These are phyloP conservation scores for Colletotrichum sp. DNA, from an alignment of 2,329 filamentous ascomycete species.

Conservation along the genomic window DNA sequence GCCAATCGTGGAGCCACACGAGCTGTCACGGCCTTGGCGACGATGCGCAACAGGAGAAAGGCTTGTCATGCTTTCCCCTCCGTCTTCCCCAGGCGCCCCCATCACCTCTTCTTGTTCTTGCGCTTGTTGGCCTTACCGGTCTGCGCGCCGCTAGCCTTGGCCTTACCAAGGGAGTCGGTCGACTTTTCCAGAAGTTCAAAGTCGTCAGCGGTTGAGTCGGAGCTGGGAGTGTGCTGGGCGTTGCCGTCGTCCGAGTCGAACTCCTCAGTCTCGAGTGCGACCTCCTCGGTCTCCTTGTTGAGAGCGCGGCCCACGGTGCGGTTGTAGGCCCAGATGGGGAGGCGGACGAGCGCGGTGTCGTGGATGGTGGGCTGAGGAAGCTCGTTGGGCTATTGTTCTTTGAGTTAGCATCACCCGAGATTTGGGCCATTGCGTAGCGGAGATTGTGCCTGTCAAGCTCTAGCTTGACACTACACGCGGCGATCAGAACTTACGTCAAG, in stretches of 20 bases:
- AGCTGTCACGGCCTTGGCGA: not conserved
- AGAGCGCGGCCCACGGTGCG: slow-evolving; percentile 58
- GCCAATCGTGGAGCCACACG: not conserved
- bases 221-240: slow-evolving; percentile 58
- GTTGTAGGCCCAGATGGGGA: slow-evolving; percentile 77
- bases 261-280: slow-evolving; percentile 40
- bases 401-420: slow-evolving; percentile 23
- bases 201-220: slow-evolving; percentile 63
- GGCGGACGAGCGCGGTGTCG: slow-evolving; percentile 82
- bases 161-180: slow-evolving; percentile 57
- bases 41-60: not conserved
- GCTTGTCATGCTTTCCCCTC: not conserved
- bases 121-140: slow-evolving; percentile 56
- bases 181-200: slow-evolving; percentile 70
- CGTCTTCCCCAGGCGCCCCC: not conserved
- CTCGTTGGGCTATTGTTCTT: slow-evolving; percentile 69
- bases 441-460: not conserved
- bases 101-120: slow-evolving; percentile 60
- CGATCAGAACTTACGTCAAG: slow-evolving; percentile 74
- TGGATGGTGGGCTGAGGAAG: slow-evolving; percentile 76
- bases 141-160: slow-evolving; percentile 55
- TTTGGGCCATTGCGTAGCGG: not conserved
- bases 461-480: not conserved
- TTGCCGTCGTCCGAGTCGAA: slow-evolving; percentile 53
- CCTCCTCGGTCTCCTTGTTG: slow-evolving; percentile 35